phyloP scores from a whole-genome alignment of 169 alveolate species.

The Plasmodium inui region DNA sequence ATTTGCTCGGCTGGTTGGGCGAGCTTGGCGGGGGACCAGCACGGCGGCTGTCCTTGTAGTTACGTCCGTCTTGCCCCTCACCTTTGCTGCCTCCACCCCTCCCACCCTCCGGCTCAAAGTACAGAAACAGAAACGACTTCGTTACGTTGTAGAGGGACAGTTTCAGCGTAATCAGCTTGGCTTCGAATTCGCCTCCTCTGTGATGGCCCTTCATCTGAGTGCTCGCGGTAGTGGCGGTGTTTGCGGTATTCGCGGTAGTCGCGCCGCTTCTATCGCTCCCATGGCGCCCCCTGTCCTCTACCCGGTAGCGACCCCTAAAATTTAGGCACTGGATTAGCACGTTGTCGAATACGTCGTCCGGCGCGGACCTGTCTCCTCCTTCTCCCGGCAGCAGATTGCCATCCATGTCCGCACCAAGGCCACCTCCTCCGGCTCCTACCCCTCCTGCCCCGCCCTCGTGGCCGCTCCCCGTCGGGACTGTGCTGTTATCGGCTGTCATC shows the following conservation, averaged over 20 bases:
- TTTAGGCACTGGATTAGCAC: conserved; percentile 32
- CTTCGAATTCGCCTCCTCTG: conserved; percentile 14
- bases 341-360: conserved; percentile 27
- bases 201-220: background rate
- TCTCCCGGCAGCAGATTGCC: background rate
- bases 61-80: background rate
- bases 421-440: no score
- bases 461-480: background rate
- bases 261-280: background rate
- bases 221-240: background rate
- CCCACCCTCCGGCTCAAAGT: conserved; percentile 28
- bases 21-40: background rate
- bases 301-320: conserved; percentile 38
- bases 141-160: conserved; percentile 32
- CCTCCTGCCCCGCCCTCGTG: background rate
- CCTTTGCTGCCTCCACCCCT: background rate
- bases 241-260: background rate
- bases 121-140: conserved; percentile 35
- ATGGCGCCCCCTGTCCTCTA: background rate
- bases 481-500: conserved; percentile 10
- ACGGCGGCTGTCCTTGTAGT: background rate
- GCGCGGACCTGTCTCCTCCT: background rate
- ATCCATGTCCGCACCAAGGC: background rate
- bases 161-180: conserved; percentile 49
- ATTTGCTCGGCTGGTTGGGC: background rate